Base-by-base conservation (phyloP, 2,329 filamentous ascomycete species). In the Diplodia intermedia region DNA sequence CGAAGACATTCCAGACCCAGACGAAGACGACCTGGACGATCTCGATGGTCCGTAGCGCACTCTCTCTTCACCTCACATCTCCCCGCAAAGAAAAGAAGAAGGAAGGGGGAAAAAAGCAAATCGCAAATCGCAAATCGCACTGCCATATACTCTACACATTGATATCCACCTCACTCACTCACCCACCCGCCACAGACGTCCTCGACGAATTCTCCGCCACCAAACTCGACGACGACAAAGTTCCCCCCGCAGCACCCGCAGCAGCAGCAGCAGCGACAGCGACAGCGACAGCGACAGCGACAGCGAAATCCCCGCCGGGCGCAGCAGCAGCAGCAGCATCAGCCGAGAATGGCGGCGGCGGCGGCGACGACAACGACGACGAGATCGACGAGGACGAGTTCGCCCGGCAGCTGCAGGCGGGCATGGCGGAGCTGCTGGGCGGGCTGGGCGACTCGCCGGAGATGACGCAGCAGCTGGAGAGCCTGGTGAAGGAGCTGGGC, bases 21-120 rank as follows among this genome's bases (percentile, higher is more conserved):
- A 98, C 72, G 94, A 97, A 79, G 95, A 95, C 79, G 92, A 95
- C 73, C 82, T 95, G 23, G 92, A 97, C 75, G 95, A 98, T 75
- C 83, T 99, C 54, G 95, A 99, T 80, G 93, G 92, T 92, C 79
- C 72, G 82, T 74, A 62, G 31, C 50, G 18, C 23, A 8, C 20
- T 53, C 40, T 4, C 23, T 15, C 20, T 23, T 23, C 20, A 14
- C 26, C 20, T 9, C 33, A 36, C 11, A 3, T 36, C 23, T 36
- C 6, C 33, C 33, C 33, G 33, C 33, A 36, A 36, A 36, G 11
- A 36, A 36, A 33, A 33, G 31, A 33, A 33, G 9, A 33, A 33
- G 9, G 9, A 33, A 49, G 23, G 23, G 23, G 1, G 23, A 26
- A 3, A 26, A 26, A 26, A 3, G 3, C 2, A 26, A 26, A 26